Percentiles rank a stretch among this genome's conserved stretches.
Evolutionary conservation across 108 stramenopile genomes (phyloP).

Genomic region (Cyclotella baltica): DNA sequence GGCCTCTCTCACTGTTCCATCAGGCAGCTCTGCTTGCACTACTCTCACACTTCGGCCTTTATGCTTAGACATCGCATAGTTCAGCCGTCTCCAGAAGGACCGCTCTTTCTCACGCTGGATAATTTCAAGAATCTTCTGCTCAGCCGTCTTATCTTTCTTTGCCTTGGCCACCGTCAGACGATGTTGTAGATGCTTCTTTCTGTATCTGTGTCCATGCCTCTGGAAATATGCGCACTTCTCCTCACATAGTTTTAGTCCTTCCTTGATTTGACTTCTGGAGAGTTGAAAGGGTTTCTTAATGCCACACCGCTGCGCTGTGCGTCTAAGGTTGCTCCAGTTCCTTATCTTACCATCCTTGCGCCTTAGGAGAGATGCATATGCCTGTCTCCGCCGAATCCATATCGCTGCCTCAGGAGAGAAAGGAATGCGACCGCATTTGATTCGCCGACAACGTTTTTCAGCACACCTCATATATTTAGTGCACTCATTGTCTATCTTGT

Average conservation of each 20-base stretch:
- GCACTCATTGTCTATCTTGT: constrained; percentile 1
- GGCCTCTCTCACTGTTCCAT: no score
- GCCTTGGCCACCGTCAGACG: not conserved
- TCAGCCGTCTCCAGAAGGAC: not conserved
- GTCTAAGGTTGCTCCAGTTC: constrained; percentile 14
- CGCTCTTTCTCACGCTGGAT: not conserved
- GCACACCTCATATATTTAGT: not conserved
- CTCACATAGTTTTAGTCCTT: constrained; percentile 1
- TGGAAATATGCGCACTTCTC: constrained; percentile 3
- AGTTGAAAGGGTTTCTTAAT: constrained; percentile 2
- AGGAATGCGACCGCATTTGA: constrained; percentile 11
- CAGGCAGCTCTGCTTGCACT: not conserved
- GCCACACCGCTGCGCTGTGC: not conserved
- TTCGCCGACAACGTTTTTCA: constrained; percentile 32
- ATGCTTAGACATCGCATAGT: not conserved
- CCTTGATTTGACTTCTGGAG: not conserved
- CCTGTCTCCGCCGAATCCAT: constrained; percentile 13
- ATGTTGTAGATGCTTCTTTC: no score
- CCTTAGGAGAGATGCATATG: not conserved
- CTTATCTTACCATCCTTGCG: not conserved
- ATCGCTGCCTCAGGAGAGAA: constrained; percentile 30
- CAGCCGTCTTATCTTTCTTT: not conserved
- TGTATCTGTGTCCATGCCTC: not conserved
- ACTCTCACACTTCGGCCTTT: not conserved
- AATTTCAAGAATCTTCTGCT: no score